Conservation (phyloP, 139 green algal genomes). For the Yamagishiella unicocca region DNA sequence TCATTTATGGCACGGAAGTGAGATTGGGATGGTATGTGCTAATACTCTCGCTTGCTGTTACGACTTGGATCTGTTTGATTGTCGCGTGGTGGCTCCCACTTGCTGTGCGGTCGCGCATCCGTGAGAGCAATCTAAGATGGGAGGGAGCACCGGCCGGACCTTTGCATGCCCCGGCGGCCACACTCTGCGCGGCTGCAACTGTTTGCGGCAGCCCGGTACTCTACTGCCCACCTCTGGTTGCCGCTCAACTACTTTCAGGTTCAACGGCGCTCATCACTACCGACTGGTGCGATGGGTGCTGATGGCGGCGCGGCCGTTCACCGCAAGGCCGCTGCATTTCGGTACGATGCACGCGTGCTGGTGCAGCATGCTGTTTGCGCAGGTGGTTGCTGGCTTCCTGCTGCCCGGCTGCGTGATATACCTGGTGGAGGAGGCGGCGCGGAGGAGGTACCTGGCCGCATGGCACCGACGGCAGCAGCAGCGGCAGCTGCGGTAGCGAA, state of each 20-base stretch:
- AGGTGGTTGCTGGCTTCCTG: not conserved
- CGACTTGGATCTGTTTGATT: too few species aligned
- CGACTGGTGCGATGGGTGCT: not conserved
- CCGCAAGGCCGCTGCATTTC: not conserved
- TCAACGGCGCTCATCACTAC: not conserved
- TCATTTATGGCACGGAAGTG: not conserved
- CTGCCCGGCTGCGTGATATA: not conserved
- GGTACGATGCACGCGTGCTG: not conserved
- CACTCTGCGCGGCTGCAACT: not conserved
- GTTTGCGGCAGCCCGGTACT: not conserved
- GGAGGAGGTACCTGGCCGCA: conserved; percentile 7
- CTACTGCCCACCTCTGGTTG: not conserved
- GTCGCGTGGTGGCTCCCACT: too few species aligned
- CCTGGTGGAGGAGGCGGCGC: conserved; percentile 12
- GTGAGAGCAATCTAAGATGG: not conserved
- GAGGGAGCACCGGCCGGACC: not conserved
- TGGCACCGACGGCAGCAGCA: not conserved
- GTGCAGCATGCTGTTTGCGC: not conserved
- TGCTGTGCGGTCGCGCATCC: too few species aligned
- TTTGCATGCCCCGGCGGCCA: not conserved
- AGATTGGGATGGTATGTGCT: not conserved
- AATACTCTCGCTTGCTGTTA: not conserved
- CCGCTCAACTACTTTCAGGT: not conserved
- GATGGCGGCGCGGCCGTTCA: not conserved
- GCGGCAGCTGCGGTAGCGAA: not conserved